Evolutionary conservation across 441 rosid species (phyloP), one percentile per base, ranked within the genome.

Genomic region (Brassica balearica): DNA sequence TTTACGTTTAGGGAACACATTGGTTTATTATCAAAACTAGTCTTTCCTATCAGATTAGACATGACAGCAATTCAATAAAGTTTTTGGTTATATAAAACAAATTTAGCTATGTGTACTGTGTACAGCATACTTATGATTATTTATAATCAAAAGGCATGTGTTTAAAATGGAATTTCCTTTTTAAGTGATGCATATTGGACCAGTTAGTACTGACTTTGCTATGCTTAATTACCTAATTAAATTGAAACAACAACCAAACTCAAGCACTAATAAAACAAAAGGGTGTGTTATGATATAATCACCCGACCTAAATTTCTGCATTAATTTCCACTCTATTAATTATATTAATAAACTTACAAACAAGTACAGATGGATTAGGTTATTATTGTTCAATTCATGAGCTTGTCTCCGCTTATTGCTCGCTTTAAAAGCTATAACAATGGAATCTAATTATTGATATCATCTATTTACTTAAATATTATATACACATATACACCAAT

Each of bases 331-430:
- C 59, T 75, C 58, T 70, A 69, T 74, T 65, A 69, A 60, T 63
- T 55, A 55, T 20, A 0, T 0, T 61, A 61, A 61, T 61, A 51
- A 58, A 43, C 11, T 38, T 43, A 63, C 66, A 64, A 74, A 79
- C 79, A 74, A 80, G 72, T 65, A 75, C 82, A 80, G 27, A 80
- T 75, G 73, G 80, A 79, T 79, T 79, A 79, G 82, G 76, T 80
- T 68, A 79, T 72, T 65, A 34, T 55, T 65, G 68, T 58, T 72
- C 65, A 69, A 41, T 80, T 74, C 66, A 79, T 79, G 71, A 79
- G 70, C 74, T 63, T 79, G 78, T 69, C 75, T 79, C 78, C 70
- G 68, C 76, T 69, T 69, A 73, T 74, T 74, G 71, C 74, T 79
- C 82, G 68, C 71, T 74, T 74, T 74, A 63, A 79, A 68, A 73